Conservation (phyloP, 1,139 yeast species). For the Eremothecium cymbalariae region DNA sequence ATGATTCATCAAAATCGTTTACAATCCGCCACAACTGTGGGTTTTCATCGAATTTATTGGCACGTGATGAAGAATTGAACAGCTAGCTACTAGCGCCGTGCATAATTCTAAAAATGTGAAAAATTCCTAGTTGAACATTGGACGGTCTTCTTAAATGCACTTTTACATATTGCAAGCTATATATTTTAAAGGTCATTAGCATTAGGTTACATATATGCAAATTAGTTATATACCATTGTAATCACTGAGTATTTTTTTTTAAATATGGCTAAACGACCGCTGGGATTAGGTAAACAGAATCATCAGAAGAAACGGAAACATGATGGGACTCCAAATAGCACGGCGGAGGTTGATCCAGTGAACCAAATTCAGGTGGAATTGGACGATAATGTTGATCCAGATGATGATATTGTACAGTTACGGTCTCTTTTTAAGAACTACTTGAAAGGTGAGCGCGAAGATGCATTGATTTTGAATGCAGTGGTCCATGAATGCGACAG, state of each 20-base stretch:
- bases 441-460: constrained; percentile 45
- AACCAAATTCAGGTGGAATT: constrained; percentile 50
- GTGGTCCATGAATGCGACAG: constrained; percentile 88
- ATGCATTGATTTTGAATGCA: constrained; percentile 67
- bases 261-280: constrained; percentile 65
- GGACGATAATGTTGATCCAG: constrained; percentile 60
- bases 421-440: constrained; percentile 63
- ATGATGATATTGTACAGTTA: constrained; percentile 71
- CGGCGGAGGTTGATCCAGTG: constrained; percentile 18
- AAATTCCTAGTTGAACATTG: too few relatives aligned
- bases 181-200: too few relatives aligned
- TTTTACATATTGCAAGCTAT: too few relatives aligned
- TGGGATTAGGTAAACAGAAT: constrained; percentile 66
- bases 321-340: constrained; percentile 9
- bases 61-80: too few relatives aligned
- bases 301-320: constrained; percentile 39
- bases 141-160: too few relatives aligned
- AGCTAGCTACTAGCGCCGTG: too few relatives aligned
- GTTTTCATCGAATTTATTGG: constrained; percentile 30
- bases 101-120: too few relatives aligned
- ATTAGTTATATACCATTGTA: constrained; percentile 4
- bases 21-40: constrained; percentile 6
- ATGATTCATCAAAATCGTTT: neutral
- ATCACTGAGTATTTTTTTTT: too few relatives aligned
- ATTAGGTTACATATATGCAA: too few relatives aligned